Evolutionary conservation across 805 yeast species (phyloP).

Genomic region (Komagataella ulmi): DNA sequence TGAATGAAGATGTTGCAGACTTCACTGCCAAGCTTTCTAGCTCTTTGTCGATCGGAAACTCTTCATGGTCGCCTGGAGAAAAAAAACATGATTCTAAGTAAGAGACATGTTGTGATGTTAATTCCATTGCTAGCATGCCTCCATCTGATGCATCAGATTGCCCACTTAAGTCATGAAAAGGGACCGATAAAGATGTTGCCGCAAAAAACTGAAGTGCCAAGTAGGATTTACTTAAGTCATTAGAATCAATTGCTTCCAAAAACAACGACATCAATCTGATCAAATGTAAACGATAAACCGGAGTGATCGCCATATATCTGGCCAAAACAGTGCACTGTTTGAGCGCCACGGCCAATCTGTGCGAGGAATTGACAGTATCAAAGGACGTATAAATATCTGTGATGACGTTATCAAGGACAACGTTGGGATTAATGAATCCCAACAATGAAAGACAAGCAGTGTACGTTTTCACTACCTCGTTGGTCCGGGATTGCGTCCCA

Average conservation of each 20-base stretch:
- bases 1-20: constrained; percentile 65
- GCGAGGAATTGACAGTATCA: constrained; percentile 56
- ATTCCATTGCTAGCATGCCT: constrained; percentile 29
- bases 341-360: constrained; percentile 64
- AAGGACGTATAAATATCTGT: constrained; percentile 70
- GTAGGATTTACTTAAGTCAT: constrained; percentile 66
- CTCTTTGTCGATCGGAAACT: constrained; percentile 27
- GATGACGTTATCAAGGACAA: constrained; percentile 38
- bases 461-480: constrained; percentile 40
- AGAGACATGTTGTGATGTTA: constrained; percentile 52
- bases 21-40: constrained; percentile 42
- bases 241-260: constrained; percentile 77
- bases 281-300: constrained; percentile 62
- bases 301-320: constrained; percentile 50
- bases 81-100: constrained; percentile 31
- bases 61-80: constrained; percentile 8
- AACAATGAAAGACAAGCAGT: constrained; percentile 48
- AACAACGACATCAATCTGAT: constrained; percentile 59
- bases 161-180: constrained; percentile 46
- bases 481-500: constrained; percentile 71
- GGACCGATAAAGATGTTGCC: constrained; percentile 57
- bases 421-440: constrained; percentile 45
- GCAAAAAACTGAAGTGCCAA: constrained; percentile 59
- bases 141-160: constrained; percentile 24
- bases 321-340: constrained; percentile 52